Evolutionary conservation across 2,329 filamentous ascomycete species (phyloP), one percentile per base, ranked within the genome.

Genomic region (Cladosporium austrohemisphaericum): DNA sequence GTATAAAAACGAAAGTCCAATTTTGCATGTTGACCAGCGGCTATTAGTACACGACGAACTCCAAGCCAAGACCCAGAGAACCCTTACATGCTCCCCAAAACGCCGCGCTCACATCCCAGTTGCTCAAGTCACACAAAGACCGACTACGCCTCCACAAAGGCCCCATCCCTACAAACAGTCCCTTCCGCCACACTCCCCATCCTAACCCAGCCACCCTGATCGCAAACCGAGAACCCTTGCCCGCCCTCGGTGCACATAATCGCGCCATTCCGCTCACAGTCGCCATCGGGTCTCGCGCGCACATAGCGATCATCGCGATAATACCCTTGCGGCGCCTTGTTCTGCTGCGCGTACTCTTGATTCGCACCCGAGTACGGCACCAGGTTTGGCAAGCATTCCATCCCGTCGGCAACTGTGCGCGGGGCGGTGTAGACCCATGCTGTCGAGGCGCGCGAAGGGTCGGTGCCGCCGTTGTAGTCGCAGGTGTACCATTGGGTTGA

Each of bases 401-500:
- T 69, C 7, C 68, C 69, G 3, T 55, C 60, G 5, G 63, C 59
- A 13, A 69, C 66, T 11, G 52, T 49, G 8, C 65, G 60, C 3
- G 58, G 50, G 29, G 57, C 56, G 13, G 55, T 59, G 50, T 68
- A 71, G 3, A 64, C 55, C 61, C 62, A 69, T 9, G 45, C 45
- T 13, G 46, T 37, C 6, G 54, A 37, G 5, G 56, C 44, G 10
- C 41, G 37, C 4, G 29, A 40, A 14, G 52, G 29, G 29, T 53
- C 52, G 31, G 53, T 52, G 33, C 53, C 57, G 41, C 58, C 55
- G 36, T 57, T 58, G 54, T 61, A 63, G 52, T 62, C 58, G 58
- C 68, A 71, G 7, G 67, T 71, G 33, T 64, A 60, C 58, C 65
- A 71, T 16, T 60, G 56, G 2, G 53, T 63, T 14, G 47, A 22